phyloP scores from a whole-genome alignment of 2,329 filamentous ascomycete species.

The Calycina marina region DNA sequence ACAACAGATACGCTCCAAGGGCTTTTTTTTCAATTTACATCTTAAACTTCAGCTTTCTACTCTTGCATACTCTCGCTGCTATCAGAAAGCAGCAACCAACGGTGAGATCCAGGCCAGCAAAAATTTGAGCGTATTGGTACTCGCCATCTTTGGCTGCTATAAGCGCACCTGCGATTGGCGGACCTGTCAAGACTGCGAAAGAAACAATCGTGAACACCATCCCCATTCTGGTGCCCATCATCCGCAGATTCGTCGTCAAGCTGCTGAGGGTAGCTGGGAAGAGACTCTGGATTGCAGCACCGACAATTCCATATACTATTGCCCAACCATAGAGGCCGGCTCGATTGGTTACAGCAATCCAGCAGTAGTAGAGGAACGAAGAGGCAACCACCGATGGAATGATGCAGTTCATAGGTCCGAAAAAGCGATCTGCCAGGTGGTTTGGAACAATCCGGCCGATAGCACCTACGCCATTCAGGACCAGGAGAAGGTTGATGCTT shows the following conservation, averaged over 20 bases:
- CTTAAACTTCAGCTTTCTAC: conserved; percentile 20
- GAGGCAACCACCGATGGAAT: conserved; percentile 27
- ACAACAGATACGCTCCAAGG: too few species aligned
- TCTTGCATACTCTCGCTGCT: conserved; percentile 26
- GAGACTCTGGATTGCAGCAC: conserved; percentile 34
- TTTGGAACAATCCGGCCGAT: conserved; percentile 33
- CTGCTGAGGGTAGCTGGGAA: conserved; percentile 36
- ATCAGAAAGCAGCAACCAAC: conserved; percentile 28
- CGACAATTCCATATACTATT: conserved; percentile 34
- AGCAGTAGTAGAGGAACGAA: conserved; percentile 27
- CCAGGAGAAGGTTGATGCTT: conserved; percentile 34
- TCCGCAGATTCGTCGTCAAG: conserved; percentile 35
- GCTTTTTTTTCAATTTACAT: too few species aligned
- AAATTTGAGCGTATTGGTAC: conserved; percentile 37
- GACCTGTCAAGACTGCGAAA: conserved; percentile 37
- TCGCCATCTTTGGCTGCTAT: conserved; percentile 29
- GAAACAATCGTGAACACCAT: conserved; percentile 37
- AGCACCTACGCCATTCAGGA: conserved; percentile 37
- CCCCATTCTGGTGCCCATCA: conserved; percentile 39
- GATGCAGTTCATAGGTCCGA: conserved; percentile 37
- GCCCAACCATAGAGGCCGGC: conserved; percentile 34
- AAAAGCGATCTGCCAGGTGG: conserved; percentile 31
- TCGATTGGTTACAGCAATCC: conserved; percentile 31
- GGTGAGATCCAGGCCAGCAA: conserved; percentile 30
- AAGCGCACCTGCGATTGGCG: conserved; percentile 38